Evolutionary conservation across 306 rosid genomes (phyloP).

Genomic region (Corylus americana): DNA sequence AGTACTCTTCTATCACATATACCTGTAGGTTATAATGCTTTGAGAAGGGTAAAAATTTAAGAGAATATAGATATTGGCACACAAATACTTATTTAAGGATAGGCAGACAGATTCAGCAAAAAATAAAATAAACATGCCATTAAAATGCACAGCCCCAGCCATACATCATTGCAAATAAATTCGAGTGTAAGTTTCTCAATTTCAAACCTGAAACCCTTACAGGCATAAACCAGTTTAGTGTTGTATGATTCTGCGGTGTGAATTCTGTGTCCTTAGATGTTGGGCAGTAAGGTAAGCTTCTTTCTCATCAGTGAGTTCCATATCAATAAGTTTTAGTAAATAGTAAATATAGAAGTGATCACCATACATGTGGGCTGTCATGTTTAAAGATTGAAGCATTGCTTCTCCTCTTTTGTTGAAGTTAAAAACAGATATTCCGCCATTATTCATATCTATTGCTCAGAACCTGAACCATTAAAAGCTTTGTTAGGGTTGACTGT

Average conservation of each 20-base stretch:
- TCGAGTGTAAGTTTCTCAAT: neutral
- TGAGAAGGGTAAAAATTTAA: too few relatives aligned
- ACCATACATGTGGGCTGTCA: conserved; percentile 71
- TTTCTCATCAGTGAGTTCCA: conserved; percentile 2
- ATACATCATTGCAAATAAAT: too few relatives aligned
- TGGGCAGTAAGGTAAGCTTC: neutral
- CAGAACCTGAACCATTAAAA: conserved; percentile 59
- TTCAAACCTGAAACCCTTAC: neutral
- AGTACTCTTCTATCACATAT: too few relatives aligned
- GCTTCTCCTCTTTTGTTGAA: conserved; percentile 78
- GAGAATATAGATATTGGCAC: too few relatives aligned
- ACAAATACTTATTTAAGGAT: too few relatives aligned
- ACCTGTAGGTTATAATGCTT: too few relatives aligned
- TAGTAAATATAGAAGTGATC: conserved; percentile 54
- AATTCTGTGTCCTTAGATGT: neutral
- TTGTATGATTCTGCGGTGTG: neutral
- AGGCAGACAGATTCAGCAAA: too few relatives aligned
- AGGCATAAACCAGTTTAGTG: neutral
- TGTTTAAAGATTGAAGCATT: conserved; percentile 65
- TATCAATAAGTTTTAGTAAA: conserved; percentile 31
- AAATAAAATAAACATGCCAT: too few relatives aligned
- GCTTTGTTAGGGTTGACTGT: conserved; percentile 13
- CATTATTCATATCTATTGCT: conserved; percentile 63
- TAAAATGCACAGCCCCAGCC: too few relatives aligned
- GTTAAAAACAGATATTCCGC: conserved; percentile 64